These are phyloP conservation scores for Dianthus caryophyllus DNA, from an alignment of 148 eudicot species.

Conservation along the genomic window DNA sequence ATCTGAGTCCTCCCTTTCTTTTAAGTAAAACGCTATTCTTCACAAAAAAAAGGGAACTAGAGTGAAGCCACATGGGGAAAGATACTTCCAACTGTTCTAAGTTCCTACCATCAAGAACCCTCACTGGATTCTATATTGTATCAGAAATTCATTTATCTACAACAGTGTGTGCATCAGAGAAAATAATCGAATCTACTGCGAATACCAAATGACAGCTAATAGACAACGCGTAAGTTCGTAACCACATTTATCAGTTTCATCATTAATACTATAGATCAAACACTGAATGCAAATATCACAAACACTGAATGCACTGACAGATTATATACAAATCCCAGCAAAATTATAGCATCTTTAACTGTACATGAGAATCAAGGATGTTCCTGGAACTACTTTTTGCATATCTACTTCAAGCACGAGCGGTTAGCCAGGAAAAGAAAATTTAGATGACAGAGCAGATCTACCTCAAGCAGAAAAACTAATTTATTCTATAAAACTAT, in stretches of 20 bases:
- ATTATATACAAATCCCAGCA: slow-evolving; percentile 32
- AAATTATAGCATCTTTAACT: slow-evolving; percentile 36
- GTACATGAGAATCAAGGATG: slow-evolving; percentile 34
- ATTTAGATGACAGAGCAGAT: slow-evolving; percentile 20
- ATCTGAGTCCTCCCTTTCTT: background rate
- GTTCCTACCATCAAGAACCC: background rate
- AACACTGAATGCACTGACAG: slow-evolving; percentile 15
- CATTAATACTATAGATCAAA: background rate
- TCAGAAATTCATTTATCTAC: background rate
- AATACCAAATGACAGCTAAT: background rate
- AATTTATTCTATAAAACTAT: slow-evolving; percentile 27
- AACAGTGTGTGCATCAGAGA: background rate
- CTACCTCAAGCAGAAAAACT: slow-evolving; percentile 34
- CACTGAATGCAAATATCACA: slow-evolving; percentile 15
- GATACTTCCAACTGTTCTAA: background rate
- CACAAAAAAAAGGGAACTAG: background rate
- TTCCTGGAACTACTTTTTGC: slow-evolving; percentile 32
- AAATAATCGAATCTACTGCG: background rate
- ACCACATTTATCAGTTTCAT: background rate
- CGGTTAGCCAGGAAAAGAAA: slow-evolving; percentile 31
- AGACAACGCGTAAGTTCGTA: background rate
- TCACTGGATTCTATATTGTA: background rate
- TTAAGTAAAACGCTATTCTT: background rate
- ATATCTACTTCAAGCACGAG: slow-evolving; percentile 18
- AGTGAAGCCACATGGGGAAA: background rate